Evolutionary conservation across 257 asterid species (phyloP).

Genomic region (Osmanthus fragrans): DNA sequence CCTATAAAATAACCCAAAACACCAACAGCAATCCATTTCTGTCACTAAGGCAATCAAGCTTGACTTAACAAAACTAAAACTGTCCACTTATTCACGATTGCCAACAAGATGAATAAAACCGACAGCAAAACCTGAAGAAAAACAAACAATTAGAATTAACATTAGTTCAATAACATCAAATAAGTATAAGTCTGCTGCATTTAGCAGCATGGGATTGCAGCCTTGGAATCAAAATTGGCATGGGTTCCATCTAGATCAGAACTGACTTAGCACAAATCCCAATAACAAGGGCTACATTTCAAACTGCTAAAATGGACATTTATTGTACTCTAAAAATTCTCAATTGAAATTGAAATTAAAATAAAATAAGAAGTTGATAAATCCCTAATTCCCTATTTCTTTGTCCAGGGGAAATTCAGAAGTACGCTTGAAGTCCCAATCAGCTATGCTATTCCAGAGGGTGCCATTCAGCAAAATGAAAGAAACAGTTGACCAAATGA

Average conservation of each 20-base stretch:
- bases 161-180: slow-evolving; percentile 14
- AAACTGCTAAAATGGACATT: background rate
- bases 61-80: slow-evolving; percentile 27
- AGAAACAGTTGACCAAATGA: slow-evolving; percentile 67
- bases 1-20: slow-evolving; percentile 77
- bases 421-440: slow-evolving; percentile 40
- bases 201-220: slow-evolving; percentile 4
- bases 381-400: slow-evolving; percentile 56
- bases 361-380: background rate
- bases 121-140: slow-evolving; percentile 58
- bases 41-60: slow-evolving; percentile 43
- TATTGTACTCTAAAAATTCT: background rate
- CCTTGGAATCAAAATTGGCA: slow-evolving; percentile 11
- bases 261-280: slow-evolving; percentile 9
- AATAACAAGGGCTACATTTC: slow-evolving; percentile 9
- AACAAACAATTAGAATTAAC: slow-evolving; percentile 5
- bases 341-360: slow-evolving; percentile 1
- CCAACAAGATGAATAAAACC: slow-evolving; percentile 32
- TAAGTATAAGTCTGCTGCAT: slow-evolving; percentile 2
- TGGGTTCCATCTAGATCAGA: slow-evolving; percentile 1
- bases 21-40: slow-evolving; percentile 89
- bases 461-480: slow-evolving; percentile 94
- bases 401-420: slow-evolving; percentile 27
- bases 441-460: slow-evolving; percentile 67
- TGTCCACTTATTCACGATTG: slow-evolving; percentile 14